Evolutionary conservation across 2,329 filamentous ascomycete genomes (phyloP).

Genomic region (Diaporthe citriasiana): DNA sequence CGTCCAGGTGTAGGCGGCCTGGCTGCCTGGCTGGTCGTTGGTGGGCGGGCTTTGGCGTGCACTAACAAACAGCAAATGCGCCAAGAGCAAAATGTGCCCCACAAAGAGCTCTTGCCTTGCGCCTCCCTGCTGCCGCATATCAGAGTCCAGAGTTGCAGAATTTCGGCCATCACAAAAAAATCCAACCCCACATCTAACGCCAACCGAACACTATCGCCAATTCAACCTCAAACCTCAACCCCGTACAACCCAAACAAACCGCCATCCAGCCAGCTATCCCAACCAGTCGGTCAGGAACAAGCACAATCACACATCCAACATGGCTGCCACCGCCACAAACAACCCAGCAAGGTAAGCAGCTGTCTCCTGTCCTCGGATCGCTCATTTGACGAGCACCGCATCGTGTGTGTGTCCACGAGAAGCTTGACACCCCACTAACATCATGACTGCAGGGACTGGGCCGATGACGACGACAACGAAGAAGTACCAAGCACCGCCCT

Average conservation of each 20-base stretch:
- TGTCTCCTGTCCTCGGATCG: background rate
- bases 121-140: slow-evolving; percentile 27
- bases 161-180: slow-evolving; percentile 40
- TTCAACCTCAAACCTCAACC: background rate
- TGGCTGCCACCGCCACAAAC: slow-evolving; percentile 32
- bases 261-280: background rate
- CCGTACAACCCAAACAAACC: background rate
- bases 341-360: slow-evolving; percentile 35
- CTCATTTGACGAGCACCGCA: background rate
- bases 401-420: background rate
- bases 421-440: slow-evolving; percentile 24
- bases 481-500: slow-evolving; percentile 76
- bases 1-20: background rate
- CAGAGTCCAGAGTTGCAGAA: slow-evolving; percentile 5
- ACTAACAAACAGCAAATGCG: background rate
- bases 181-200: slow-evolving; percentile 35
- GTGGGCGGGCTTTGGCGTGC: background rate
- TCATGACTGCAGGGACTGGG: slow-evolving; percentile 77
- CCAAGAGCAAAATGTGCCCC: slow-evolving; percentile 28
- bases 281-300: background rate
- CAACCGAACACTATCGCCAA: slow-evolving; percentile 28
- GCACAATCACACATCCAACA: slow-evolving; percentile 8
- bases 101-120: slow-evolving; percentile 34
- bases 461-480: slow-evolving; percentile 94
- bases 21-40: background rate